phyloP scores from a whole-genome alignment of 495 filamentous ascomycete genomes.

The Hypoxylon trugodes region DNA sequence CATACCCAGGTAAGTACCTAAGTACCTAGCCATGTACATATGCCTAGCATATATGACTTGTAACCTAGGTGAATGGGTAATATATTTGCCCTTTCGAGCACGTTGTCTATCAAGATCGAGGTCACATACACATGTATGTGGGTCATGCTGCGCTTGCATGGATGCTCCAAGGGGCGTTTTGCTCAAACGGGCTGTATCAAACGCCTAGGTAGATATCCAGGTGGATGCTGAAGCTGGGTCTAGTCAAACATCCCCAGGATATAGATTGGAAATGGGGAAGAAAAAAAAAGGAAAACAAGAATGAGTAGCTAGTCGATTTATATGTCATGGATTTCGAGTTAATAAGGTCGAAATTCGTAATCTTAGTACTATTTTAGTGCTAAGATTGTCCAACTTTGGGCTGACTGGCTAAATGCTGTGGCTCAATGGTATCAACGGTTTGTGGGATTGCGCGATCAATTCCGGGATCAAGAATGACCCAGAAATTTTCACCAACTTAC shows the following conservation, averaged over 20 bases:
- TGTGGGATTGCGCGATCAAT: constrained; percentile 46
- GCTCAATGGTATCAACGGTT: constrained; percentile 41
- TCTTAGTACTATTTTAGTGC: constrained; percentile 26
- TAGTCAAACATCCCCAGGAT: not conserved
- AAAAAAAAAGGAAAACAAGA: constrained; percentile 8
- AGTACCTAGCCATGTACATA: not conserved
- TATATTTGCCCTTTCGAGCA: constrained; percentile 18
- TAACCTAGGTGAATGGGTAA: too few species aligned
- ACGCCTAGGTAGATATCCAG: constrained; percentile 11
- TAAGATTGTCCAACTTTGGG: constrained; percentile 21
- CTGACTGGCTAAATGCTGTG: constrained; percentile 34
- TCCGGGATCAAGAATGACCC: constrained; percentile 28
- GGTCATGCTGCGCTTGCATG: constrained; percentile 25
- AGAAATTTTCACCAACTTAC: constrained; percentile 25
- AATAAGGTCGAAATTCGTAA: constrained; percentile 22
- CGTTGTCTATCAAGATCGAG: constrained; percentile 37
- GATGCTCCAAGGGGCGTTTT: constrained; percentile 6
- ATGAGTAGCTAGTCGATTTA: constrained; percentile 2
- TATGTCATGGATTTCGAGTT: constrained; percentile 7
- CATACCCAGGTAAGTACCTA: not conserved
- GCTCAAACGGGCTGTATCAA: constrained; percentile 21
- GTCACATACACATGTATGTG: constrained; percentile 2
- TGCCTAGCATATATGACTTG: not conserved
- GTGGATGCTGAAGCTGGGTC: not conserved
- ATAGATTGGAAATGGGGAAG: not conserved